Percentiles rank a stretch among this genome's conserved stretches.
These are phyloP conservation scores for Carex pumila DNA, from an alignment of 176 grass and related monocot species.

Conservation along the genomic window DNA sequence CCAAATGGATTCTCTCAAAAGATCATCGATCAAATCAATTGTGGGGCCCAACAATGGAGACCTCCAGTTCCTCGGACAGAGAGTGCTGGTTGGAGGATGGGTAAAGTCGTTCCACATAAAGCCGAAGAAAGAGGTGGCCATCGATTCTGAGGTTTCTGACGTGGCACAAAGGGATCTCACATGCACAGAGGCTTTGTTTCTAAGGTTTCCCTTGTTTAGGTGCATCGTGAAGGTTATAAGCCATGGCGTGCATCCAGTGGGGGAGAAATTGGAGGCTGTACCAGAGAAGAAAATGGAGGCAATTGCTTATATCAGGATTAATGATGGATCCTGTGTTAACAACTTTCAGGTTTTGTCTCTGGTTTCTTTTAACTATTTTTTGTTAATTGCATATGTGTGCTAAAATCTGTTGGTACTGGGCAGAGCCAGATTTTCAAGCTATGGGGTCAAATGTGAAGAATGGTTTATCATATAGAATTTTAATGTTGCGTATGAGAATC, in stretches of 20 bases:
- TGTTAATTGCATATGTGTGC: neutral
- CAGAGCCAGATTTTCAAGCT: too few species aligned
- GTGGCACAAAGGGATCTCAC: constrained; percentile 10
- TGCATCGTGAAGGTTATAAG: constrained; percentile 29
- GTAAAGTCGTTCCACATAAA: constrained; percentile 38
- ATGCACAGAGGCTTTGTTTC: constrained; percentile 31
- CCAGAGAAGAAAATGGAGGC: neutral
- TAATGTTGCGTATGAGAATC: too few species aligned
- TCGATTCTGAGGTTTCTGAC: neutral
- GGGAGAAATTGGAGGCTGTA: neutral
- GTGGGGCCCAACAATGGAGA: constrained; percentile 20
- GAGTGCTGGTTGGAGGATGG: constrained; percentile 47
- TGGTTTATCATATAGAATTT: too few species aligned
- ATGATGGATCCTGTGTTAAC: constrained; percentile 49
- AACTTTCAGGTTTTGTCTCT: constrained; percentile 46
- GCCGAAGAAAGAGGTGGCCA: neutral
- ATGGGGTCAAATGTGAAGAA: too few species aligned
- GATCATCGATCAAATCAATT: constrained; percentile 34
- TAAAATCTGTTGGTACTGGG: neutral
- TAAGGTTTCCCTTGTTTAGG: constrained; percentile 34
- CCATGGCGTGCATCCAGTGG: neutral
- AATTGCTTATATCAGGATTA: constrained; percentile 32
- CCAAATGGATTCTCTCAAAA: constrained; percentile 38
- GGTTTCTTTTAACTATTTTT: neutral
- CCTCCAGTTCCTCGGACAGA: constrained; percentile 23